phyloP scores from a whole-genome alignment of 805 yeast species.

The Candida stauntonica region DNA sequence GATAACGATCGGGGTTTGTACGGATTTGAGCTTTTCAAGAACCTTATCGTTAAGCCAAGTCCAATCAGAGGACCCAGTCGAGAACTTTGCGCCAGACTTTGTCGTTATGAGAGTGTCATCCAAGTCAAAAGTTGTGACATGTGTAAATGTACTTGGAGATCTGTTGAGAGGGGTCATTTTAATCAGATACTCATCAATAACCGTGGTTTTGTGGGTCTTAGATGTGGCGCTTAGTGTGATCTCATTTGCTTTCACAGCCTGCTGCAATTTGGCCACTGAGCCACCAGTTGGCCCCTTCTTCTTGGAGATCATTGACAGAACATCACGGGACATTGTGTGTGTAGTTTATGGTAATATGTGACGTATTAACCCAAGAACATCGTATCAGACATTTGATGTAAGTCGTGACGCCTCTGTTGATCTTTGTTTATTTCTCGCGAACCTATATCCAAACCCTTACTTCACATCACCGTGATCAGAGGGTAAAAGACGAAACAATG shows the following conservation, averaged over 20 bases:
- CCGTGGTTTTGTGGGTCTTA: conserved; percentile 29
- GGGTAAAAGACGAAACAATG: not conserved
- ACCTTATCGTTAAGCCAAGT: conserved; percentile 45
- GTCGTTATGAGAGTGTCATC: conserved; percentile 76
- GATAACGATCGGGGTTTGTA: conserved; percentile 45
- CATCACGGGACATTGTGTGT: conserved; percentile 11
- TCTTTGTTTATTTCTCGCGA: no score
- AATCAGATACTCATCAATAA: conserved; percentile 40
- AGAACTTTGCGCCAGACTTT: conserved; percentile 55
- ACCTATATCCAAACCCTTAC: no score
- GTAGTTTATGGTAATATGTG: no score
- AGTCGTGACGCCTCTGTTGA: no score
- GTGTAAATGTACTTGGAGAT: not conserved
- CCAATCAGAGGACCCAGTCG: conserved; percentile 71
- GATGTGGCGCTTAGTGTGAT: not conserved
- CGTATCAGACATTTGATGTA: no score
- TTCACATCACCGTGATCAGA: not conserved
- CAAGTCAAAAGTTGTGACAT: conserved; percentile 73
- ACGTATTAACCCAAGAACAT: no score
- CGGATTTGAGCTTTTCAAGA: conserved; percentile 4
- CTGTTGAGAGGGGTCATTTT: conserved; percentile 33
- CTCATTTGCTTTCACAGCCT: no score
- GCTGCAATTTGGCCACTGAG: no score
- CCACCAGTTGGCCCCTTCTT: conserved; percentile 3
- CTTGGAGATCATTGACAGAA: conserved; percentile 15